Evolutionary conservation across 2,329 filamentous ascomycete species (phyloP), one percentile per base, ranked within the genome.

Genomic region (Pyrenophora teres): DNA sequence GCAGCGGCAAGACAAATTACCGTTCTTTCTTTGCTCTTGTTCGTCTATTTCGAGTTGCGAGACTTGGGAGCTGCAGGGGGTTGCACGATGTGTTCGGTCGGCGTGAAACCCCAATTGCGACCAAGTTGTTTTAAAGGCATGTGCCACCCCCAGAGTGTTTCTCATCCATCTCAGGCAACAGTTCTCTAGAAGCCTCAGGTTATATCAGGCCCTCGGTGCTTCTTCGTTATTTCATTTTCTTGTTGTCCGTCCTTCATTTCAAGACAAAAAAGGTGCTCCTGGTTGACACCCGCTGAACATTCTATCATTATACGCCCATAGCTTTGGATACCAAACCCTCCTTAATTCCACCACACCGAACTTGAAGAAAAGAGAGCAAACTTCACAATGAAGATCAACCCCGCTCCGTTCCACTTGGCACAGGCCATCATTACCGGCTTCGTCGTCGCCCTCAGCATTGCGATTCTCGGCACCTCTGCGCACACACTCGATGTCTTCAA

Each of bases 401-500:
- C 72, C 9, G 64, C 67, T 18, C 68, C 70, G 25, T 62, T 75
- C 50, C 70, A 69, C 49, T 52, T 73, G 36, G 68, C 69, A 12
- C 71, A 73, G 57, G 55, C 67, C 35, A 52, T 62, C 52, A 57
- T 74, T 43, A 66, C 69, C n/a, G 63, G 62, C 30, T 62, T 76
- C n/a, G 69, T 73, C 3, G 65, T 77, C 31, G 62, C 63, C 27
- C 65, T 80, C 46, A 73, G 73, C 53, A 54, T 76, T 33, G 70
- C 74, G 27, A 74, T 78, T 32, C 64, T 80, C 27, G 77, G 74
- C 43, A 76, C 73, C 30, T 72, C 77, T 10, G 74, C 70, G 45
- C 73, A 78, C 36, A 71, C 76, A 2, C 71, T 80, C 32, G 62
- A 71, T 57, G 61, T 76, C 56, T 80, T 75, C 71, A 74, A 75